A percentile compares a stretch with the other conserved stretches of the same genome.
phyloP scores from a whole-genome alignment of 768 basidiomycete genomes.

The Collybia nuda region DNA sequence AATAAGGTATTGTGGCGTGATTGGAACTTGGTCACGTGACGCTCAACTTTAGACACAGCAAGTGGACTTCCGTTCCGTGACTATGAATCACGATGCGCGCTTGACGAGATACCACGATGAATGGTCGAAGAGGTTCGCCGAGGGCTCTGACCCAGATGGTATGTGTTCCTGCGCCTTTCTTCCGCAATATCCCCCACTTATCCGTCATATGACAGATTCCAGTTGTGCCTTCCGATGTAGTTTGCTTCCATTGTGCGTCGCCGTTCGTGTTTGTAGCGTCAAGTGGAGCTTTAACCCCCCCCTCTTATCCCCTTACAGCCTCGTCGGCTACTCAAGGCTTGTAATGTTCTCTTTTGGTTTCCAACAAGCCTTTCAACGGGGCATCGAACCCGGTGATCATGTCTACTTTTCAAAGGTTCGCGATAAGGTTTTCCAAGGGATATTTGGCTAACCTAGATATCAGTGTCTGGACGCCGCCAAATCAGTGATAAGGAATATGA shows the following conservation, averaged over 20 bases:
- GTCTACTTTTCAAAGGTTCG: constrained; percentile 69
- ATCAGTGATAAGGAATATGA: constrained; percentile 61
- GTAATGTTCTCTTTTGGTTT: constrained; percentile 89
- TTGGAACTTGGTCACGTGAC: neutral
- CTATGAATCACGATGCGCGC: constrained; percentile 56
- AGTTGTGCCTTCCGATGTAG: constrained; percentile 60
- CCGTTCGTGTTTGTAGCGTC: neutral
- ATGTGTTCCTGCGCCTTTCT: too few relatives aligned
- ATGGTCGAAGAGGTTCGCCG: constrained; percentile 58
- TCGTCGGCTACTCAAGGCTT: constrained; percentile 73
- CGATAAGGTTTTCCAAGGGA: neutral
- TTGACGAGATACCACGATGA: constrained; percentile 63
- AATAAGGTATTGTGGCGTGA: constrained; percentile 52
- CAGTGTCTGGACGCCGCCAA: constrained; percentile 76
- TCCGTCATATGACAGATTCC: constrained; percentile 39
- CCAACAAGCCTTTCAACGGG: constrained; percentile 77
- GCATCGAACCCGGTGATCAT: constrained; percentile 59
- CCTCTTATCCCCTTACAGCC: constrained; percentile 37
- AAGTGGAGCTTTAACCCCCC: constrained; percentile 5
- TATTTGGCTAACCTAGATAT: neutral
- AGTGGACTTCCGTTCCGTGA: constrained; percentile 68
- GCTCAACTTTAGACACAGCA: constrained; percentile 35
- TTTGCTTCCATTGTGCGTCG: constrained; percentile 72
- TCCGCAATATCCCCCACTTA: too few relatives aligned
- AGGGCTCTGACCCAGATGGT: constrained; percentile 63